Evolutionary conservation across 495 filamentous ascomycete genomes (phyloP), one percentile per base, ranked within the genome.

Genomic region (Hamigera avellanea): DNA sequence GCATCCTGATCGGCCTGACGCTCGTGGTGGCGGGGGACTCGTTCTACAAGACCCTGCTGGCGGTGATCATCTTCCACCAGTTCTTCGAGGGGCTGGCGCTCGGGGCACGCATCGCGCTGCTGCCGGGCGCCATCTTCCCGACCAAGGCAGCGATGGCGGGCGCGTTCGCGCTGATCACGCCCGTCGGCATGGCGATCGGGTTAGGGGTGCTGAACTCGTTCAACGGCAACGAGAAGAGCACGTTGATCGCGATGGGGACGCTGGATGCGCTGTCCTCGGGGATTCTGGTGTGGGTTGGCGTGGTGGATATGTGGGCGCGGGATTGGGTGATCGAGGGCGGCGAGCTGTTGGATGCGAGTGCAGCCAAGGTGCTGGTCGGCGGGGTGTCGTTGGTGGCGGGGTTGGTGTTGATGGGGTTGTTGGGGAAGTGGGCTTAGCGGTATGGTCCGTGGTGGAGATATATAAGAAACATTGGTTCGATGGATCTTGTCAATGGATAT

Each of bases 131-230:
- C 41, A 42, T 60, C 35, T 61, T 72, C 21, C 77, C 77, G 6
- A 80, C 76, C 77, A 43, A 74, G n/a, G n/a, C n/a, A n/a, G n/a
- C n/a, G n/a, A 57, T 81, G 47, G 72, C 71, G 12, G 45, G 72
- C 5, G 74, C 74, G 19, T 80, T 74, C 35, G 75, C 73, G 15
- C 66, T 60, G 8, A 78, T 76, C 2, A 91, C 86, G 2, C 86
- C 86, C 1, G 61, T 87, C 30, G 85, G 85, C 14, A 83, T 89
- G 45, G 83, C 83, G 2, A 83, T 93, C 33, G 86, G 86, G 0
- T 63, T 93, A 12, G 49, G 60, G 6, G 72, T 72, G 0, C 66
- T 66, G 27, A 73, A 67, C 28, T 52, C 66, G 15, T 84, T 82
- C 45, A 75, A 76, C 37, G 78, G 78, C 0, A 67, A 73, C 33